Evolutionary conservation across 2,329 filamentous ascomycete genomes (phyloP), one percentile per base, ranked within the genome.

Genomic region (Keithomyces neogunnii): DNA sequence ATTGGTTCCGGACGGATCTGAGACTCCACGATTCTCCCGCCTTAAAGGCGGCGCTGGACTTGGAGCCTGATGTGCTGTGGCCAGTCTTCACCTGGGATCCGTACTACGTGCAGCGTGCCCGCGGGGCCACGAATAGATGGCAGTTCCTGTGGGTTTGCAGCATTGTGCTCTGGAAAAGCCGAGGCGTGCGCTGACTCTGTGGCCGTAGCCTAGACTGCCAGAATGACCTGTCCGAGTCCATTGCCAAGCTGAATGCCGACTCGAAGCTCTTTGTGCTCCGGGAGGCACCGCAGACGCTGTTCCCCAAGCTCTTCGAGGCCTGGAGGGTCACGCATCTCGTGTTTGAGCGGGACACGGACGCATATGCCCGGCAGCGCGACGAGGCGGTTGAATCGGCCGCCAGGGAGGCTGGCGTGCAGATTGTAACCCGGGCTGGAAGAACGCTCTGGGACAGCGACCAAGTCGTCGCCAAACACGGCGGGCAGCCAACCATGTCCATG

Each of bases 61-160:
- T 90, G 5, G 73, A 86, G 0, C 85, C 86, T 1, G 77, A 78
- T 49, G 80, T 77, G 26, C 70, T 91, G 30, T 90, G 85, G 72
- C 86, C 86, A 1, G 78, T 90, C 45, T 91, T 87, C 75, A 88
- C 84, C 1, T 91, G 86, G 85, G 86, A 89, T 63, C 86, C 86
- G 51, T 85, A 90, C 63, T 90, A 90, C 62, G 85, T 90, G 30
- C 89, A 89, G 63, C 77, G 77, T 33, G 81, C 83, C 1, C 77
- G 86, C 52, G 85, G 84, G 4, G 85, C 85, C 0, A 71, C 81
- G 7, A 91, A 91, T 60, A 73, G 87, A 57, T 90, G 85, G 84
- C 82, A 88, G 59, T 90, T 85, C 60, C 66, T 89, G 71, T 81
- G 60, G 60, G 72, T 54, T 8, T 7, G n/a, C 11, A n/a, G 33